Evolutionary conservation across 2,329 filamentous ascomycete genomes (phyloP).

Genomic region (Cryphonectria nitschkei): DNA sequence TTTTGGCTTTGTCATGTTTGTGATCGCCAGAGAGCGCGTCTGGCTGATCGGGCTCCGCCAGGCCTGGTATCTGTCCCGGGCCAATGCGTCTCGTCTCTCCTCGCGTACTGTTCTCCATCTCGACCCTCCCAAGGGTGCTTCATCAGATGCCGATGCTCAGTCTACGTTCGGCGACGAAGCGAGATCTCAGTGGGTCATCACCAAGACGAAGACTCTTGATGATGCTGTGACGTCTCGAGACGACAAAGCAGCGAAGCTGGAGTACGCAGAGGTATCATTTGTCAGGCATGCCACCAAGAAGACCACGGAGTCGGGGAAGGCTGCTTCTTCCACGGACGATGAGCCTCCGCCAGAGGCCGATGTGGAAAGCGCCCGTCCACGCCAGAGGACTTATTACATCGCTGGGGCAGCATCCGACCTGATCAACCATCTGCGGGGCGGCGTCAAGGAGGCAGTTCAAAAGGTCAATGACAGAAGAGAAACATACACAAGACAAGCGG

Average conservation of each 20-base stretch:
- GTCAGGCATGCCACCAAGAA: constrained; percentile 71
- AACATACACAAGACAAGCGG: constrained; percentile 40
- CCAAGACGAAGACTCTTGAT: constrained; percentile 73
- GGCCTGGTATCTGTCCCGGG: constrained; percentile 85
- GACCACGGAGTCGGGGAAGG: constrained; percentile 51
- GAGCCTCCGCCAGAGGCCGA: constrained; percentile 6
- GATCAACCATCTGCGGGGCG: constrained; percentile 22
- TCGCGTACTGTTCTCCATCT: constrained; percentile 93
- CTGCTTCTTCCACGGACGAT: background rate
- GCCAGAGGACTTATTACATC: constrained; percentile 22
- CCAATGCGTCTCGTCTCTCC: constrained; percentile 83
- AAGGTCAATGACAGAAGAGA: constrained; percentile 48
- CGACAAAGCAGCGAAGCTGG: constrained; percentile 40
- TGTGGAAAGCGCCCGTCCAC: constrained; percentile 26
- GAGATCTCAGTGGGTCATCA: constrained; percentile 82
- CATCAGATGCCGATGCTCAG: constrained; percentile 73
- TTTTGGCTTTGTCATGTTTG: constrained; percentile 86
- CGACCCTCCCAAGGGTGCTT: constrained; percentile 76
- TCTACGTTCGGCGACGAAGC: constrained; percentile 79
- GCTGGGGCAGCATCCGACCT: constrained; percentile 22
- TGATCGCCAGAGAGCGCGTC: constrained; percentile 85
- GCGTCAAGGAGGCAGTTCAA: constrained; percentile 19
- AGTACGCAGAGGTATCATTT: constrained; percentile 31
- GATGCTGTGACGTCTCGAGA: constrained; percentile 78
- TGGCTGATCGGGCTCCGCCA: constrained; percentile 94